Evolutionary conservation across 2,329 filamentous ascomycete species (phyloP).

Genomic region (Penicillium frequentans): DNA sequence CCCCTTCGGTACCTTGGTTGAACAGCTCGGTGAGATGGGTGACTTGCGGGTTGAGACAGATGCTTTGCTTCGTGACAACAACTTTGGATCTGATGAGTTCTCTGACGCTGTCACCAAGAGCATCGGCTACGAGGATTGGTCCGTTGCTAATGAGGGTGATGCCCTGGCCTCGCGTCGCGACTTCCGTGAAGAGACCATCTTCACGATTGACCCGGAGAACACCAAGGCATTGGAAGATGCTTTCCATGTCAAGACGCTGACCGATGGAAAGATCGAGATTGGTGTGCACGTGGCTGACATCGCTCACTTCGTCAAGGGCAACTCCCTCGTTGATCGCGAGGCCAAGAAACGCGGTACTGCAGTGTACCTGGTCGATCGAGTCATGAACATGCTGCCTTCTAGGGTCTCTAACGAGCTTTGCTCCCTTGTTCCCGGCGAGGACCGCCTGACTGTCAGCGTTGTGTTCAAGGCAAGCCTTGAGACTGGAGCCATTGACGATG

Average conservation of each 20-base stretch:
- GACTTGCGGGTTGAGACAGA: constrained; percentile 97
- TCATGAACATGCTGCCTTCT: constrained; percentile 80
- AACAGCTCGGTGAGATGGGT: constrained; percentile 96
- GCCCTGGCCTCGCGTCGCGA: constrained; percentile 76
- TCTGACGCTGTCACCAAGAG: constrained; percentile 94
- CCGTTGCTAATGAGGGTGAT: constrained; percentile 79
- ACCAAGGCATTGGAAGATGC: constrained; percentile 88
- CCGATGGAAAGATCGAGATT: constrained; percentile 86
- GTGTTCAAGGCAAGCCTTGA: constrained; percentile 86
- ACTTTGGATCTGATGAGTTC: constrained; percentile 96
- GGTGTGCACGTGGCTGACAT: constrained; percentile 95
- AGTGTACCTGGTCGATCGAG: constrained; percentile 90
- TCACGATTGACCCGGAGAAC: constrained; percentile 89
- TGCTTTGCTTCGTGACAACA: constrained; percentile 94
- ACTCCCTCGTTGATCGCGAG: constrained; percentile 93
- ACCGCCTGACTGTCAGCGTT: constrained; percentile 86
- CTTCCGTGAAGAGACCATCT: constrained; percentile 82
- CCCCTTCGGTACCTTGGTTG: constrained; percentile 94
- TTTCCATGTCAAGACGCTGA: constrained; percentile 81
- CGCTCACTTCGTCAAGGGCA: constrained; percentile 93
- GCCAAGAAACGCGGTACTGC: constrained; percentile 97
- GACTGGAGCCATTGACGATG: constrained; percentile 79
- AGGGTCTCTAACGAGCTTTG: constrained; percentile 85
- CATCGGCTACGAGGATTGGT: constrained; percentile 90
- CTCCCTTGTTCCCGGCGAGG: constrained; percentile 81